Evolutionary conservation across 2,329 filamentous ascomycete genomes (phyloP).

Genomic region (Gremmenia infestans): DNA sequence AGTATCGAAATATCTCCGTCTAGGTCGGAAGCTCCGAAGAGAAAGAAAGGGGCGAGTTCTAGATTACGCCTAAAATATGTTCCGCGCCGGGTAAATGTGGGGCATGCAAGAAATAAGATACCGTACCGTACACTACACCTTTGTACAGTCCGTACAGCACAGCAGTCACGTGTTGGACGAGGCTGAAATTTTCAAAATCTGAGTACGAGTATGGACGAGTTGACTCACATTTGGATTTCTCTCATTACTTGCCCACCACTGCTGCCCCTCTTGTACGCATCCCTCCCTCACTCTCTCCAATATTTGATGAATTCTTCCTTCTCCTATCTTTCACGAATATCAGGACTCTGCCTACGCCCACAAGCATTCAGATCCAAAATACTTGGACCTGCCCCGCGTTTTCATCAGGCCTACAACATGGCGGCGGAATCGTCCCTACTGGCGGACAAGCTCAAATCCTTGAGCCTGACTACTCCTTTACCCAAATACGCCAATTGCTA

Average conservation of each 20-base stretch:
- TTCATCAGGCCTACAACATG: conserved; percentile 20
- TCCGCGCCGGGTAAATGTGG: too few species aligned
- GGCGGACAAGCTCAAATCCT: conserved; percentile 26
- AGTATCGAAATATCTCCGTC: too few species aligned
- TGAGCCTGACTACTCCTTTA: conserved; percentile 23
- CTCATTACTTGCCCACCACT: background rate
- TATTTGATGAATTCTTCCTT: conserved; percentile 26
- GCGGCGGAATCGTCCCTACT: conserved; percentile 19
- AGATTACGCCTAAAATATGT: too few species aligned
- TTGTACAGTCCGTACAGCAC: too few species aligned
- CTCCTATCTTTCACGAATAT: conserved; percentile 16
- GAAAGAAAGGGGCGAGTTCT: too few species aligned
- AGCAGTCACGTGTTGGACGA: too few species aligned
- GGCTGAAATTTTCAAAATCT: too few species aligned
- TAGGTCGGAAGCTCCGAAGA: too few species aligned
- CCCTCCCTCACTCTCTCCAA: conserved; percentile 9
- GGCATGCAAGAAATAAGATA: too few species aligned
- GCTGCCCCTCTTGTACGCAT: background rate
- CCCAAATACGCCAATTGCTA: conserved; percentile 50
- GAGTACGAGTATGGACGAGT: background rate
- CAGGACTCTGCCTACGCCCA: conserved; percentile 7
- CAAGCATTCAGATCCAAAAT: conserved; percentile 3
- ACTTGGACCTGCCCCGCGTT: conserved; percentile 6
- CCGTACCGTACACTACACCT: too few species aligned
- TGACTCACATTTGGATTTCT: background rate